Evolutionary conservation across 208 protist species (phyloP).

Genomic region (Crithidia expoeki): DNA sequence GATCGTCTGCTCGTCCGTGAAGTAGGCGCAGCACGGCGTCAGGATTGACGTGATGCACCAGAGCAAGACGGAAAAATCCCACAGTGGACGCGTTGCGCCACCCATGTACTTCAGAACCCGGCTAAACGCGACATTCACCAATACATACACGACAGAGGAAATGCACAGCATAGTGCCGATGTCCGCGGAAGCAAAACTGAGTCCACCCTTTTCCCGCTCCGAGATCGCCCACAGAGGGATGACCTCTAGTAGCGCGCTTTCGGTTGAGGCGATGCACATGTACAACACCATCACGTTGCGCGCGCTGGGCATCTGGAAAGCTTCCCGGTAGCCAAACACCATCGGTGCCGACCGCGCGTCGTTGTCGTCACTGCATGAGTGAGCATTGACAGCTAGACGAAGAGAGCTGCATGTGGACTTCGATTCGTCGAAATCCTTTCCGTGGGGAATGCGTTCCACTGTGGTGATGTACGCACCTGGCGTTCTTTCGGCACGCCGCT

Average conservation of each 20-base stretch:
- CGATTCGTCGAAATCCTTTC: background rate
- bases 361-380: background rate
- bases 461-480: background rate
- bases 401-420: background rate
- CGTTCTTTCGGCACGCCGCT: background rate
- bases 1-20: slow-evolving; percentile 19
- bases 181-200: slow-evolving; percentile 38
- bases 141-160: slow-evolving; percentile 49
- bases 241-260: slow-evolving; percentile 55
- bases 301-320: slow-evolving; percentile 40
- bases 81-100: slow-evolving; percentile 28
- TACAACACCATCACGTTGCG: slow-evolving; percentile 56
- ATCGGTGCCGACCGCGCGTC: background rate
- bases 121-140: slow-evolving; percentile 55
- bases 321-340: slow-evolving; percentile 59
- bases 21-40: slow-evolving; percentile 36
- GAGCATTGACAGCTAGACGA: background rate
- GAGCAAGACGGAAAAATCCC: slow-evolving; percentile 37
- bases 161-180: slow-evolving; percentile 57
- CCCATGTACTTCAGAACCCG: slow-evolving; percentile 23
- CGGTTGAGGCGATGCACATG: slow-evolving; percentile 59
- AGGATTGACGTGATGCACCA: slow-evolving; percentile 33
- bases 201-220: slow-evolving; percentile 43
- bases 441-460: background rate
- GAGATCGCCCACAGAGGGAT: slow-evolving; percentile 71